These are phyloP conservation scores for Metschnikowia matae DNA, from an alignment of 805 yeast species.

Conservation along the genomic window DNA sequence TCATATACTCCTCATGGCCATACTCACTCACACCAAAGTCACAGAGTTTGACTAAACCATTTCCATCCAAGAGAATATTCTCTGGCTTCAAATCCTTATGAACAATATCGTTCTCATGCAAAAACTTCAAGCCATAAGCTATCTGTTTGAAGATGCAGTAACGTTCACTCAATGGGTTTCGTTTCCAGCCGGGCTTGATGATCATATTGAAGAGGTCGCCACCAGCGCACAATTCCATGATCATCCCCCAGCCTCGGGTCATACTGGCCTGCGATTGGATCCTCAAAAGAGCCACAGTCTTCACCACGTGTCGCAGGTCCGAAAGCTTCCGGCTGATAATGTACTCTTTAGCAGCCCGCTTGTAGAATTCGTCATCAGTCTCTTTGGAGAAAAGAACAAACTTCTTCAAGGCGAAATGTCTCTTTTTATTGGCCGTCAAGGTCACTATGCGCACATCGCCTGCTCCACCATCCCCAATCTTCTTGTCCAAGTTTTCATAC, in stretches of 20 bases:
- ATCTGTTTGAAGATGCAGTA: slow-evolving; percentile 69
- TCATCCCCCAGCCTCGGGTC: slow-evolving; percentile 73
- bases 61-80: slow-evolving; percentile 54
- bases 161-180: slow-evolving; percentile 47
- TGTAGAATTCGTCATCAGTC: slow-evolving; percentile 59
- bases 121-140: slow-evolving; percentile 53
- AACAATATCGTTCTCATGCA: slow-evolving; percentile 64
- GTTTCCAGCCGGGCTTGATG: slow-evolving; percentile 56
- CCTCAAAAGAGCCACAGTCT: slow-evolving; percentile 50
- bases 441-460: slow-evolving; percentile 53
- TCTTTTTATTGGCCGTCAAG: slow-evolving; percentile 36
- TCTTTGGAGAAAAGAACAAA: slow-evolving; percentile 59
- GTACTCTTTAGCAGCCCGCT: slow-evolving; percentile 60
- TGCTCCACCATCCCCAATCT: slow-evolving; percentile 70
- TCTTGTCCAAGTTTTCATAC: slow-evolving; percentile 38
- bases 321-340: slow-evolving; percentile 52
- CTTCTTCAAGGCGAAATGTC: slow-evolving; percentile 61
- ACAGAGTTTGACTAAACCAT: slow-evolving; percentile 63
- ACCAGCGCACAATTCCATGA: slow-evolving; percentile 57
- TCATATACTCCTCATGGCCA: slow-evolving; percentile 52
- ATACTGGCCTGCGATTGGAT: slow-evolving; percentile 52
- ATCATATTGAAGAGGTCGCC: slow-evolving; percentile 61
- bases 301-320: slow-evolving; percentile 58
- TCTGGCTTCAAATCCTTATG: slow-evolving; percentile 78
- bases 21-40: slow-evolving; percentile 75